Evolutionary conservation across 352 stramenopile species (phyloP).

Genomic region (Pythium diclinum): DNA sequence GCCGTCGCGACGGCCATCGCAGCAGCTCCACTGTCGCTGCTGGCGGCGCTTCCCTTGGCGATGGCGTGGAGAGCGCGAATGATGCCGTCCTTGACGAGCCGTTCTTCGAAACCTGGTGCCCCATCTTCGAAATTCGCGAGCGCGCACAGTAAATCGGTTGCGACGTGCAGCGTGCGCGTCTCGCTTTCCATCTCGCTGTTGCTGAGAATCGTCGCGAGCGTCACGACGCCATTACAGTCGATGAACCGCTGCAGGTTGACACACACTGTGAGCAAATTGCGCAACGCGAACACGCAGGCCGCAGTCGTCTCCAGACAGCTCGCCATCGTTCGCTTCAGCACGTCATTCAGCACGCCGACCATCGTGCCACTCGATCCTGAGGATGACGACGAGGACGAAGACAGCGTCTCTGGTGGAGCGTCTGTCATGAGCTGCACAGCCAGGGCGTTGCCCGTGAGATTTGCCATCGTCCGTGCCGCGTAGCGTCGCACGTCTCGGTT

Average conservation of each 20-base stretch:
- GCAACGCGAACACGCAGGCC: slow-evolving; percentile 63
- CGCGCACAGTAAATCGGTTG: slow-evolving; percentile 66
- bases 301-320: slow-evolving; percentile 54
- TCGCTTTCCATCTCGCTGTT: slow-evolving; percentile 48
- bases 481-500: slow-evolving; percentile 66
- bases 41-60: slow-evolving; percentile 39
- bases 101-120: slow-evolving; percentile 42
- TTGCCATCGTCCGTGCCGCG: slow-evolving; percentile 57
- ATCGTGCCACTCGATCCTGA: slow-evolving; percentile 22
- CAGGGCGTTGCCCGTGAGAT: slow-evolving; percentile 47
- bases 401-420: background rate
- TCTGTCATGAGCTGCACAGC: slow-evolving; percentile 67
- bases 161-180: slow-evolving; percentile 41
- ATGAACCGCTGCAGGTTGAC: slow-evolving; percentile 70
- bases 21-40: slow-evolving; percentile 12
- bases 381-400: background rate
- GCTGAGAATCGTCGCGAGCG: slow-evolving; percentile 55
- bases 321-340: slow-evolving; percentile 60
- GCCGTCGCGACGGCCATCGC: slow-evolving; percentile 12
- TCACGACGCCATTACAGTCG: slow-evolving; percentile 54
- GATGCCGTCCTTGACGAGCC: slow-evolving; percentile 73
- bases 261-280: slow-evolving; percentile 60
- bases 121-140: slow-evolving; percentile 45
- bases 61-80: slow-evolving; percentile 61
- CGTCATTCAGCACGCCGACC: slow-evolving; percentile 57